Percentiles rank a stretch among this genome's conserved stretches.
phyloP scores from a whole-genome alignment of 1,284 basidiomycete genomes.

The Volvariella surrecta region DNA sequence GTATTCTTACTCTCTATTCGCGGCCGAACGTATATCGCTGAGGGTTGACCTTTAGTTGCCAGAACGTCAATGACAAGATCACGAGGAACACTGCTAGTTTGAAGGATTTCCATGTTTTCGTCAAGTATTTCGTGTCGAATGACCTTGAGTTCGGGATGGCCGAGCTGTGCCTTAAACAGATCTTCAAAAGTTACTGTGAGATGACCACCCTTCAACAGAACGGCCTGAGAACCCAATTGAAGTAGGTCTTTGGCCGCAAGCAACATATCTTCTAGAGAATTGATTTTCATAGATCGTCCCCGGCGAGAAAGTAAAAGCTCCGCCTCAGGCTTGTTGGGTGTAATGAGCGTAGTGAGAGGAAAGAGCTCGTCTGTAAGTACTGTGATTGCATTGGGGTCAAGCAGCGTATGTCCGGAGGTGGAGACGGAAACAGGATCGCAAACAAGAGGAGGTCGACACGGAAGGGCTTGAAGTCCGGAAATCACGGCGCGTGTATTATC shows the following conservation, averaged over 20 bases:
- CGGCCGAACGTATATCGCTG: slow-evolving; percentile 57
- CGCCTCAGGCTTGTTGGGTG: slow-evolving; percentile 85
- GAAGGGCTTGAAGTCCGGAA: slow-evolving; percentile 27
- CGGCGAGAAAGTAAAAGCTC: slow-evolving; percentile 51
- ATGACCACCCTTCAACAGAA: slow-evolving; percentile 90
- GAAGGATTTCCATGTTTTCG: slow-evolving; percentile 59
- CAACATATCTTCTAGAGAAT: slow-evolving; percentile 56
- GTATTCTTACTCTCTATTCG: slow-evolving; percentile 67
- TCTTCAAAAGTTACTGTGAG: slow-evolving; percentile 38
- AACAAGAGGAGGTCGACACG: slow-evolving; percentile 47
- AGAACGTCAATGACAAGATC: slow-evolving; percentile 75
- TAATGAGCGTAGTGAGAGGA: slow-evolving; percentile 69
- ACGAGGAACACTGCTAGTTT: slow-evolving; percentile 14
- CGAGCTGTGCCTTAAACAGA: slow-evolving; percentile 24
- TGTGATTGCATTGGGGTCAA: slow-evolving; percentile 60
- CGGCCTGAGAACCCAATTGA: slow-evolving; percentile 42
- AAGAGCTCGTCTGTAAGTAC: slow-evolving; percentile 59
- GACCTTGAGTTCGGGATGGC: slow-evolving; percentile 24
- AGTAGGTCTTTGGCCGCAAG: slow-evolving; percentile 47
- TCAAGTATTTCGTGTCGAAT: slow-evolving; percentile 34
- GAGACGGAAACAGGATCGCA: slow-evolving; percentile 93
- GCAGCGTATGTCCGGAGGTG: slow-evolving; percentile 81
- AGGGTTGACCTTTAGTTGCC: slow-evolving; percentile 26
- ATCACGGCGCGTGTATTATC: slow-evolving; percentile 36
- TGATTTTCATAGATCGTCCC: slow-evolving; percentile 27